Percentiles rank a stretch among this genome's conserved stretches.
Evolutionary conservation across 1,284 basidiomycete genomes (phyloP).

Genomic region (Ganoderma lucidum): DNA sequence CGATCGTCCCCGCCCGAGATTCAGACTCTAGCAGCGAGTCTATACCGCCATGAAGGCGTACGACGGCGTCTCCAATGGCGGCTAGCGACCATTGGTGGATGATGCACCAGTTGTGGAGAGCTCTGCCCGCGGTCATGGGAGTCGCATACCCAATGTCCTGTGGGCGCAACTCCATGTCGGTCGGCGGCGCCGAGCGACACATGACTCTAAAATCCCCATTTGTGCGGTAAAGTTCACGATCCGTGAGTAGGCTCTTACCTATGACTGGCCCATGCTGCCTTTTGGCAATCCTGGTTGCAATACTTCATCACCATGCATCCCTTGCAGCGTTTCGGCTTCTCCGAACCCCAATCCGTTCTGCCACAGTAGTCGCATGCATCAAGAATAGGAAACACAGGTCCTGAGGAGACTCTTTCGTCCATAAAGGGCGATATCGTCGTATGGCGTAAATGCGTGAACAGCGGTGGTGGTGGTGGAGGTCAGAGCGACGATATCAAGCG

Average conservation of each 20-base stretch:
- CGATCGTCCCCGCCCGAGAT: not conserved
- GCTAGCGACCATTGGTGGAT: not conserved
- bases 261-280: not conserved
- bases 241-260: not conserved
- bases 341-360: not conserved
- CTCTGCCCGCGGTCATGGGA: not conserved
- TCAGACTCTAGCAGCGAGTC: not conserved
- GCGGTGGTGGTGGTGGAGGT: not conserved
- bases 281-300: slow-evolving; percentile 18
- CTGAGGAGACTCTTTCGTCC: not conserved
- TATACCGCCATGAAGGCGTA: not conserved
- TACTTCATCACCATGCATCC: not conserved
- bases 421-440: not conserved
- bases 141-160: not conserved
- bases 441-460: not conserved
- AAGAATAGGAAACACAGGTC: not conserved
- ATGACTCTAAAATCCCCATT: not conserved
- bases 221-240: not conserved
- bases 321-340: not conserved
- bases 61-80: not conserved
- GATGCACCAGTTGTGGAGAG: not conserved
- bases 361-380: not conserved
- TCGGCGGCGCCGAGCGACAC: not conserved
- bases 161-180: not conserved
- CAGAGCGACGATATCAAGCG: not conserved